Conservation (phyloP, 2,329 filamentous ascomycete genomes). For the Apiospora hydei region DNA sequence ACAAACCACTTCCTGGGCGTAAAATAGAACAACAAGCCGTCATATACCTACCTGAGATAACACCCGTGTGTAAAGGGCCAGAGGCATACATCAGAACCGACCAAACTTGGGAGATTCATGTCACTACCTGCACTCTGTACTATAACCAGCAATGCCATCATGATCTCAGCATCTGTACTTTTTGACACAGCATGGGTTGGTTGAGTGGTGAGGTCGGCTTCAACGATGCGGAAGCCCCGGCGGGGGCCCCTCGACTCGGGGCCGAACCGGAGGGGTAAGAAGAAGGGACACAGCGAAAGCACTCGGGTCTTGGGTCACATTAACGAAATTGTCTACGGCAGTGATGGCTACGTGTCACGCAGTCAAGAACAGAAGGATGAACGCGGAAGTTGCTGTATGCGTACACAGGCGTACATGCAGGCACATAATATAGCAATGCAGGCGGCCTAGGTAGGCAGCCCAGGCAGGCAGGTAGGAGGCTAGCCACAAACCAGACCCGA, state of each 20-base stretch:
- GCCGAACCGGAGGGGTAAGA: slow-evolving; percentile 15
- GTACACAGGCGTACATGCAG: background rate
- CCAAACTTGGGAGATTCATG: background rate
- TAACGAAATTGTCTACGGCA: background rate
- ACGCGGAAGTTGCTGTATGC: background rate
- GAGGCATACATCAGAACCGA: background rate
- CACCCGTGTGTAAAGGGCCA: background rate
- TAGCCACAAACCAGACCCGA: background rate
- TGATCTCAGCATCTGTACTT: no score
- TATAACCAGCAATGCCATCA: background rate
- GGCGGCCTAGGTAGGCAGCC: no score
- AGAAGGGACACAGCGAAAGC: background rate
- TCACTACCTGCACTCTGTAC: background rate
- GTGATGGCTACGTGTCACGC: background rate
- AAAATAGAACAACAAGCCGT: no score
- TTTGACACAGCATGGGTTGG: background rate
- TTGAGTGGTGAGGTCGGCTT: background rate
- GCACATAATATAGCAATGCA: no score
- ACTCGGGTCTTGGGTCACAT: slow-evolving; percentile 1
- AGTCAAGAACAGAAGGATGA: background rate
- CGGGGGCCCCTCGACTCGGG: slow-evolving; percentile 1
- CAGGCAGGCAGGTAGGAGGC: background rate
- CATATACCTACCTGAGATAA: no score
- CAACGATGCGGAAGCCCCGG: background rate
- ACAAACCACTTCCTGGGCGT: no score